Evolutionary conservation across 768 basidiomycete species (phyloP).

Genomic region (Podaxis sp.): DNA sequence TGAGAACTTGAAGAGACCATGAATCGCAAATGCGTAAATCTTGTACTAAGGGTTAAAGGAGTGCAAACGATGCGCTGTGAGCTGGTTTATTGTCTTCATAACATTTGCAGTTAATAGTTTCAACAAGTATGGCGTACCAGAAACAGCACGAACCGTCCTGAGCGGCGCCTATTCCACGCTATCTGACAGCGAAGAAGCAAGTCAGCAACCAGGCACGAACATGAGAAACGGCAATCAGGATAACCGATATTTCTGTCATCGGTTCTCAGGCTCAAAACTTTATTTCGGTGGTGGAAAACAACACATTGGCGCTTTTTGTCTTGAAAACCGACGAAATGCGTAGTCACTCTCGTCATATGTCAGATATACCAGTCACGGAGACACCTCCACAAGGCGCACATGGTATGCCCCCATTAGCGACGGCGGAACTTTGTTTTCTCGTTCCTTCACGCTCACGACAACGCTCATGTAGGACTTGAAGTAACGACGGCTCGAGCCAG

Average conservation of each 20-base stretch:
- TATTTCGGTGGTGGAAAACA: constrained; percentile 68
- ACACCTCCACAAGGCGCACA: constrained; percentile 64
- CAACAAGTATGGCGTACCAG: constrained; percentile 64
- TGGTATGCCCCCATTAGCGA: constrained; percentile 82
- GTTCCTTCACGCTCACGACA: background rate
- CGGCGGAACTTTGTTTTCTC: constrained; percentile 45
- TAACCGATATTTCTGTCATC: constrained; percentile 69
- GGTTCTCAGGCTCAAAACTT: constrained; percentile 72
- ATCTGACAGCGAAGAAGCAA: constrained; percentile 38
- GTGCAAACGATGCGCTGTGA: constrained; percentile 68
- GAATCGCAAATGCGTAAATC: constrained; percentile 60
- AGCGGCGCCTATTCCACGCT: constrained; percentile 68
- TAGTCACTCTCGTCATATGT: constrained; percentile 61
- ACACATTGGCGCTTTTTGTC: constrained; percentile 52
- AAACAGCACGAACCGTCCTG: constrained; percentile 62
- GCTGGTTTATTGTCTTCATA: constrained; percentile 84
- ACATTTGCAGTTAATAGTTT: constrained; percentile 66
- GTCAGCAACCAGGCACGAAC: background rate
- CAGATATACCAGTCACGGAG: constrained; percentile 50
- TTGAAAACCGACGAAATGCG: constrained; percentile 79
- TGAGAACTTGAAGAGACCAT: constrained; percentile 58
- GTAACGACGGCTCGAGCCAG: too few relatives aligned
- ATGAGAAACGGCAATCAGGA: constrained; percentile 57
- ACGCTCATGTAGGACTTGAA: too few relatives aligned
- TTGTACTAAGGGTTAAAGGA: constrained; percentile 35